These are phyloP conservation scores for Quercus parvula DNA, from an alignment of 306 rosid genomes.

Conservation along the genomic window DNA sequence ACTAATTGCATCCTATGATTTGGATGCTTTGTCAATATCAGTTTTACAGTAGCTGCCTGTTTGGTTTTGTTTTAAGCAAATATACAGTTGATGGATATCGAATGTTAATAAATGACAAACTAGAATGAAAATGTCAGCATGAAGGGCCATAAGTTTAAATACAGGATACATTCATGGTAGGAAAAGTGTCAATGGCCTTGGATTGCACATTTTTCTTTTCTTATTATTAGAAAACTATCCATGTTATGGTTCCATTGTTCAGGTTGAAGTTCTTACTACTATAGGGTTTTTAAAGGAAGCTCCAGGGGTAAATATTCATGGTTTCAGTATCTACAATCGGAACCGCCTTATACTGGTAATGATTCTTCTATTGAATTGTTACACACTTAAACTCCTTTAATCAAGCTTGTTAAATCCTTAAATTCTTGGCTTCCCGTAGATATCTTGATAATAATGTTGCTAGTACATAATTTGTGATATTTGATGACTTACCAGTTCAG, in stretches of 20 bases:
- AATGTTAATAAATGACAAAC: no score
- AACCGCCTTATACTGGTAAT: slow-evolving; percentile 48
- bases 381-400: background rate
- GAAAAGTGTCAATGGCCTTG: no score
- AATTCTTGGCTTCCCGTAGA: background rate
- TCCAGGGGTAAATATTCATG: slow-evolving; percentile 40
- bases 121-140: no score
- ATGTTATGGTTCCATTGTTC: background rate
- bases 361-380: background rate
- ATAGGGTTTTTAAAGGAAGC: slow-evolving; percentile 54
- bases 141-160: no score
- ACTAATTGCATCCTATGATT: background rate
- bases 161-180: no score
- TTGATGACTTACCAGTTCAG: background rate
- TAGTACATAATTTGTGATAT: background rate
- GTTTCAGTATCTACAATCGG: slow-evolving; percentile 50
- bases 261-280: slow-evolving; percentile 41
- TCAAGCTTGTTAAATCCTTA: background rate
- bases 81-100: no score
- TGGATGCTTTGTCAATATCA: no score
- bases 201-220: no score
- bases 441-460: background rate
- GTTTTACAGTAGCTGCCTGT: no score
- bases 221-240: no score
- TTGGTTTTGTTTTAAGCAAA: no score